Percentiles rank a stretch among this genome's conserved stretches.
phyloP scores from a whole-genome alignment of 2,329 filamentous ascomycete species.

The Xylariomycetidae sp. region DNA sequence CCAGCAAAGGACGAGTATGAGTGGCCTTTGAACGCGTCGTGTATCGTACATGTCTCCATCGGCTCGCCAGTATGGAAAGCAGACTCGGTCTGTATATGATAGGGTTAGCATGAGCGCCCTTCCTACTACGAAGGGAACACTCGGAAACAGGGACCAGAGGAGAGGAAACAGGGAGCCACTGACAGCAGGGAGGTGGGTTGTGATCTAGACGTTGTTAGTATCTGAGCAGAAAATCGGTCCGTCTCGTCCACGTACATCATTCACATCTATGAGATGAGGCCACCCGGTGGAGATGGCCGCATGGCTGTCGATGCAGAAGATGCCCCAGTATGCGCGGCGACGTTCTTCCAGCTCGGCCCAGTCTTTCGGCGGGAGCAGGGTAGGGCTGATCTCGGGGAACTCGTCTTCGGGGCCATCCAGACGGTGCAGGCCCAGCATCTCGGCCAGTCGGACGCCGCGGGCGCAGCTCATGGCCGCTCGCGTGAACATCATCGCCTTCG shows the following conservation, averaged over 20 bases:
- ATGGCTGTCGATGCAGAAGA: constrained; percentile 78
- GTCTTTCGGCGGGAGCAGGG: constrained; percentile 64
- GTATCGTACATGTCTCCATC: constrained; percentile 56
- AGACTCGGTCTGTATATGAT: constrained; percentile 54
- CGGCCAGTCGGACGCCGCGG: constrained; percentile 60
- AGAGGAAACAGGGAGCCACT: constrained; percentile 6
- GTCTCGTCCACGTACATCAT: constrained; percentile 57
- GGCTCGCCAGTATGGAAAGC: constrained; percentile 63
- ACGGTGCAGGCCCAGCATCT: constrained; percentile 73
- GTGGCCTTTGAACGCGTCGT: constrained; percentile 56
- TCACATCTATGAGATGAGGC: constrained; percentile 73
- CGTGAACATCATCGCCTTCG: constrained; percentile 78
- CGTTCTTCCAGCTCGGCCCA: constrained; percentile 82
- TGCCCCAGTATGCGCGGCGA: constrained; percentile 78
- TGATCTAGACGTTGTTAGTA: constrained; percentile 41
- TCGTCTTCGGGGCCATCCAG: constrained; percentile 23
- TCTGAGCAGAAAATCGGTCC: no score
- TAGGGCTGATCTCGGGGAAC: constrained; percentile 49
- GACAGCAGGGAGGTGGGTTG: constrained; percentile 65
- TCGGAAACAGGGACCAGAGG: not conserved
- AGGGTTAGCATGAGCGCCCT: constrained; percentile 10
- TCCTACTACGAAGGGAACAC: not conserved
- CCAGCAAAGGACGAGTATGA: constrained; percentile 66
- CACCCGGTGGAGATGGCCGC: constrained; percentile 85
- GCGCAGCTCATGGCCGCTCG: constrained; percentile 79